Evolutionary conservation across 352 stramenopile species (phyloP), one percentile per base, ranked within the genome.

Genomic region (Halophytophthora batemanensis): DNA sequence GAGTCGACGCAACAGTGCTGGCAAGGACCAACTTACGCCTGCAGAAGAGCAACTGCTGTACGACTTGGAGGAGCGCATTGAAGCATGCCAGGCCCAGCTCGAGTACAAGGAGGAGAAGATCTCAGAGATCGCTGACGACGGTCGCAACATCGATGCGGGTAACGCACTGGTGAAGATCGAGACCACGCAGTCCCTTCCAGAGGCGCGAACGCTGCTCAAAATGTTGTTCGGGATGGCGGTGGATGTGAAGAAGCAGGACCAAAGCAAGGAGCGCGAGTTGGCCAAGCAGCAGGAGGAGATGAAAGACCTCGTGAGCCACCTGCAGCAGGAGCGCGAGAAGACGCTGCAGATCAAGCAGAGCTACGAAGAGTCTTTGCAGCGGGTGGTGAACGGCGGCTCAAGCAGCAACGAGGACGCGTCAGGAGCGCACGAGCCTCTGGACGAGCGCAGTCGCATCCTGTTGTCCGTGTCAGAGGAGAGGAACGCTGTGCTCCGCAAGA

Each of bases 31-130:
- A 18, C 59, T 95, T 13, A 87, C 74, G n/a, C 75, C 75, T 28
- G 82, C 87, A 53, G 84, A 95, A 52, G 82, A 93, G 42, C 78
- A 90, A 35, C 42, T 93, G 17, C 61, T 95, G 2, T 87, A 78
- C 36, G 85, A 95, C 44, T 69, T 95, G 41, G 85, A 93, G 54
- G 85, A 95, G 35, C 76, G 80, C 22, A 95, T 95, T 49, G 85
- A 95, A 50, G 82, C 76, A 1, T 93, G 82, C 36, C 85, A 95
- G 61, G 82, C 81, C 1, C 77, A 93, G 45, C 58, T 95, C 14
- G 82, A 95, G 54, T 95, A 93, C 65, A 95, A 95, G 59, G 82
- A 95, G 64, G 85, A 95, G 41, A 87, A 87, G 41, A 92, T 95
- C 15, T 91, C 81, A 1, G 82, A 92, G 37, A 90, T 93, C 29